Evolutionary conservation across 228 moss, liverwort and hornwort genomes (phyloP).

Genomic region (Sphagnum fallax): DNA sequence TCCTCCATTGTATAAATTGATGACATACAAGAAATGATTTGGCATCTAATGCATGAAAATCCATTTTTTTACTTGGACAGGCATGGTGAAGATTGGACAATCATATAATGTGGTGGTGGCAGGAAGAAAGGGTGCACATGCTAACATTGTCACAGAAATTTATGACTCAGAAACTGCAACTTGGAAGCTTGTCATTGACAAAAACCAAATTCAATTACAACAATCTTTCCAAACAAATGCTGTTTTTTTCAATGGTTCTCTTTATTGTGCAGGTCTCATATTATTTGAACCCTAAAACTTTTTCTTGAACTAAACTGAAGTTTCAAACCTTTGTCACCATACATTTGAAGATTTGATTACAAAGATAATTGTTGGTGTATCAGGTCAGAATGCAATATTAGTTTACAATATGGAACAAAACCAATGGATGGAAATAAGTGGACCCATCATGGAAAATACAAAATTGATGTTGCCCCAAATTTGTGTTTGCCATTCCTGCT

Average conservation of each 20-base stretch:
- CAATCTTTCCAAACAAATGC: constrained; percentile 60
- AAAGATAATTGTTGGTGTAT: not conserved
- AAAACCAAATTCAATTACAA: constrained; percentile 47
- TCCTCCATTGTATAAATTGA: not conserved
- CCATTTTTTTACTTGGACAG: constrained; percentile 1
- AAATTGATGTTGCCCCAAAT: constrained; percentile 86
- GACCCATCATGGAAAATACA: constrained; percentile 66
- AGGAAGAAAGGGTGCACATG: constrained; percentile 50
- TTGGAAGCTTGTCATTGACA: constrained; percentile 53
- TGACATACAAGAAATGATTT: not conserved
- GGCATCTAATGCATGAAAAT: not conserved
- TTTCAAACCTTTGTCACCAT: too few relatives aligned
- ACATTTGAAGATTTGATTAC: not conserved
- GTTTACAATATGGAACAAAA: constrained; percentile 55
- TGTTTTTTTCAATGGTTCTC: constrained; percentile 43
- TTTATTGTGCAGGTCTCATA: constrained; percentile 59
- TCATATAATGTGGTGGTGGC: constrained; percentile 50
- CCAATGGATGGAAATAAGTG: constrained; percentile 59
- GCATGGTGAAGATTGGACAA: constrained; percentile 40
- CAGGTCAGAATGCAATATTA: constrained; percentile 74
- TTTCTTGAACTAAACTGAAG: too few relatives aligned
- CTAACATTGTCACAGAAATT: constrained; percentile 66
- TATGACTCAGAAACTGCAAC: constrained; percentile 41
- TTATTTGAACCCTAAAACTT: too few relatives aligned
- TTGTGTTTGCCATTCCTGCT: constrained; percentile 59